Conservation (phyloP, 164 flowering plant species). For the Warburgia ugandensis region DNA sequence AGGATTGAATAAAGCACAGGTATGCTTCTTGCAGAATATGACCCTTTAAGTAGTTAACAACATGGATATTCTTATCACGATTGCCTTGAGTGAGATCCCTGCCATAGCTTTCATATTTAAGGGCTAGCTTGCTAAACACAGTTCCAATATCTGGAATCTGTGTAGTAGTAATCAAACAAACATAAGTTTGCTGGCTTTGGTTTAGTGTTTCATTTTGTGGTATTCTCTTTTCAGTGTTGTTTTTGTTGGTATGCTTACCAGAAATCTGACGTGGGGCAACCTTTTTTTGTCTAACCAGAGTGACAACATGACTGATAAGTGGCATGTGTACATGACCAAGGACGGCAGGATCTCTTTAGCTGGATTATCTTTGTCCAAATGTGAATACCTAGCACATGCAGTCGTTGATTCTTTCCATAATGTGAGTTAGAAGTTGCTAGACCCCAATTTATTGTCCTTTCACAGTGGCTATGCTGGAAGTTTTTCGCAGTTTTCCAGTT, state of each 20-base stretch:
- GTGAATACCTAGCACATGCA: conserved; percentile 95
- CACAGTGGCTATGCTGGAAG: too few relatives aligned
- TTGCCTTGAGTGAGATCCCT: background rate
- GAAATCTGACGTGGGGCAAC: too few relatives aligned
- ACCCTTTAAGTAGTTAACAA: background rate
- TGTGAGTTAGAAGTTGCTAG: conserved; percentile 32
- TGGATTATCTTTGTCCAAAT: conserved; percentile 82
- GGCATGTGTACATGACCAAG: conserved; percentile 99
- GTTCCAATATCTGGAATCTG: too few relatives aligned
- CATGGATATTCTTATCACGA: background rate
- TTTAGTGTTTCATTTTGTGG: too few relatives aligned
- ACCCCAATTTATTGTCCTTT: too few relatives aligned
- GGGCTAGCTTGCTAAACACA: too few relatives aligned
- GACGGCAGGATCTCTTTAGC: conserved; percentile 96
- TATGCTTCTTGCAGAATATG: conserved; percentile 16
- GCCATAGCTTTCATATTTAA: background rate
- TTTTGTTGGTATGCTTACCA: too few relatives aligned
- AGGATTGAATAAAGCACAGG: conserved; percentile 93
- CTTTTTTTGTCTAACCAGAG: conserved; percentile 40
- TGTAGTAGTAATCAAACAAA: too few relatives aligned
- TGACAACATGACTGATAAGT: conserved; percentile 91
- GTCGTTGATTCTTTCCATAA: conserved; percentile 82
- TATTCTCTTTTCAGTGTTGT: too few relatives aligned
- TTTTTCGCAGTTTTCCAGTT: background rate
- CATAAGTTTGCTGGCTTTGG: too few relatives aligned